A percentile compares a stretch with the other conserved stretches of the same genome.
Evolutionary conservation across 139 green algal genomes (phyloP).

Genomic region (Tetratostichococcus sp.): DNA sequence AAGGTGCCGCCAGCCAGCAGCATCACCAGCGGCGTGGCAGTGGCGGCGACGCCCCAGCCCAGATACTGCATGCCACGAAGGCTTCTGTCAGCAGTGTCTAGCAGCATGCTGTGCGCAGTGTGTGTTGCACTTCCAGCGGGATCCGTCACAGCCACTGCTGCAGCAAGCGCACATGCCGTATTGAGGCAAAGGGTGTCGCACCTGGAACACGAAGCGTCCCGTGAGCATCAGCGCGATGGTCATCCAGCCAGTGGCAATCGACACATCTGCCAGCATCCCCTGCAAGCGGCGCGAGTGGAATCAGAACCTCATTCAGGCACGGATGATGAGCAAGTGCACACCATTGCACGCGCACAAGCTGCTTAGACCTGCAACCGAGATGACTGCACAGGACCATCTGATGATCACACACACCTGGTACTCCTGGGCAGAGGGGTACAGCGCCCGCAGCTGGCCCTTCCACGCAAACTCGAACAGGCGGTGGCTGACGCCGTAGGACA

Average conservation of each 20-base stretch:
- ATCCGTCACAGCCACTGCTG: no score
- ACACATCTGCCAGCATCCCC: conserved; percentile 73
- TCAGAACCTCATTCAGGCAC: no score
- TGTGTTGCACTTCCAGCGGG: no score
- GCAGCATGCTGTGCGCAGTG: no score
- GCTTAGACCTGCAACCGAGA: no score
- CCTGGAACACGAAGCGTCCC: conserved; percentile 69
- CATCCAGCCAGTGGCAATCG: conserved; percentile 63
- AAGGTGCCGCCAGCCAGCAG: conserved; percentile 54
- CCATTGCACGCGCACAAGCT: no score
- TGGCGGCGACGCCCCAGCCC: conserved; percentile 63
- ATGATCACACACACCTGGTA: conserved; percentile 61
- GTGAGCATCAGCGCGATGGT: conserved; percentile 79
- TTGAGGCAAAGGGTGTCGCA: background rate
- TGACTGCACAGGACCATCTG: no score
- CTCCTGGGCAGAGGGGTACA: conserved; percentile 61
- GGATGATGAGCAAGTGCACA: no score
- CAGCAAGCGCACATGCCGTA: no score
- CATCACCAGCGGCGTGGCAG: conserved; percentile 63
- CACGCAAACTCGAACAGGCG: conserved; percentile 84
- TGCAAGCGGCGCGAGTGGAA: conserved; percentile 22
- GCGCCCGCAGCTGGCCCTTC: conserved; percentile 78
- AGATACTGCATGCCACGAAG: conserved; percentile 33
- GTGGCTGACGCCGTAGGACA: conserved; percentile 70
- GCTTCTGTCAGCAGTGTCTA: no score